Conservation (phyloP, 371 early-diverging fungal species). For the Haplosporangium sp. region DNA sequence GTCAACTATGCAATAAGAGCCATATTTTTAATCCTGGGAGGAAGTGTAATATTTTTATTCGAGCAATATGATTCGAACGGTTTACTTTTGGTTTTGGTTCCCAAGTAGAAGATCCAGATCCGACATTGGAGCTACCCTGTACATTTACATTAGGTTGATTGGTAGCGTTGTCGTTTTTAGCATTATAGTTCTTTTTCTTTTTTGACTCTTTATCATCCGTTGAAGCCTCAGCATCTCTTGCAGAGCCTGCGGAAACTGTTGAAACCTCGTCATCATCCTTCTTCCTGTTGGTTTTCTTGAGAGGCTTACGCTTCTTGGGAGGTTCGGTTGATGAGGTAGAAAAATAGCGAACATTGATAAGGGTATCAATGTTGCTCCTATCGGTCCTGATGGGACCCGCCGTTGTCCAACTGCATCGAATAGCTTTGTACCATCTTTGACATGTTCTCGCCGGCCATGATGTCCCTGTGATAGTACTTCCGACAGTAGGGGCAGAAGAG, state of each 20-base stretch:
- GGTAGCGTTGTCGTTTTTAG: not conserved
- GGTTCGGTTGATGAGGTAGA: not conserved
- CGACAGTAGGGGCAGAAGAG: too few species aligned
- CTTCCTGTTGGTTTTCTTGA: slow-evolving; percentile 14
- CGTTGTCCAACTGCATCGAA: not conserved
- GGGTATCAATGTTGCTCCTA: too few species aligned
- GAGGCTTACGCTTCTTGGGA: slow-evolving; percentile 24
- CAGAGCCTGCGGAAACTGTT: slow-evolving; percentile 9
- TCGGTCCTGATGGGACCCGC: too few species aligned
- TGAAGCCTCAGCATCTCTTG: slow-evolving; percentile 10
- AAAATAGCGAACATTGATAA: too few species aligned
- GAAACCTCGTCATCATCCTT: slow-evolving; percentile 30
- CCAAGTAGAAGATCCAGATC: not conserved
- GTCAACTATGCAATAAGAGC: too few species aligned
- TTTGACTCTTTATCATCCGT: not conserved
- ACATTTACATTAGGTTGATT: not conserved
- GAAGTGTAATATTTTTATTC: too few species aligned
- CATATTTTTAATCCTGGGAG: too few species aligned
- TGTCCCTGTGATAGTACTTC: too few species aligned
- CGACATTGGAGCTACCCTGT: not conserved
- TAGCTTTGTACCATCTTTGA: not conserved
- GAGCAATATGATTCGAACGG: not conserved
- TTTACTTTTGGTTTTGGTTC: not conserved
- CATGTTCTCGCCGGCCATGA: too few species aligned
- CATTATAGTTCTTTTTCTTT: not conserved